These are phyloP conservation scores for Fusarium brachygibbosum DNA, from an alignment of 2,329 filamentous ascomycete species.

Conservation along the genomic window DNA sequence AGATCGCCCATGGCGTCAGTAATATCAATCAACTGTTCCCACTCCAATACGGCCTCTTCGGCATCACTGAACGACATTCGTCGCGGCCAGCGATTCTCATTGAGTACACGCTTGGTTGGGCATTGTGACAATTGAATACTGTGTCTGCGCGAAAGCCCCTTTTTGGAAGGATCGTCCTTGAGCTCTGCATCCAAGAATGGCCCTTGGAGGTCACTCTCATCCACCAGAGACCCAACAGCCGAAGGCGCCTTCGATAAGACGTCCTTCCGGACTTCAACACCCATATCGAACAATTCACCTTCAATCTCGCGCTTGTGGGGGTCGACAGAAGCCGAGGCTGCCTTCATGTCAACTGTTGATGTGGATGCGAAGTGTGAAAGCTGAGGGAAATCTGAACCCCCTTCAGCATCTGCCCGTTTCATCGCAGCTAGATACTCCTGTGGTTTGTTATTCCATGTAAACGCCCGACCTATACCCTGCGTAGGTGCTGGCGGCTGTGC, in stretches of 20 bases:
- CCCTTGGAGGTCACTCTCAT: constrained; percentile 71
- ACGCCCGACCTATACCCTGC: constrained; percentile 62
- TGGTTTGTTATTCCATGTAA: constrained; percentile 75
- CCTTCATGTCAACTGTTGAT: constrained; percentile 47
- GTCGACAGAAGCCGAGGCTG: constrained; percentile 45
- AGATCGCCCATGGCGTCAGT: constrained; percentile 50
- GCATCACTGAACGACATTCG: constrained; percentile 82
- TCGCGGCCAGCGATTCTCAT: constrained; percentile 76
- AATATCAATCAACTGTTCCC: constrained; percentile 68
- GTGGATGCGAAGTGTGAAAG: constrained; percentile 47
- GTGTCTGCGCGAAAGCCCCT: constrained; percentile 72
- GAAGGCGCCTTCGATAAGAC: constrained; percentile 64
- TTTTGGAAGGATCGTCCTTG: constrained; percentile 58
- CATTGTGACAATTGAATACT: constrained; percentile 61
- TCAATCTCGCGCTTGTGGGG: constrained; percentile 45
- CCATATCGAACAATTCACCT: constrained; percentile 48
- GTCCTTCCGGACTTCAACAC: constrained; percentile 60
- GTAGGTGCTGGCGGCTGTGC: constrained; percentile 54
- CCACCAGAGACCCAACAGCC: constrained; percentile 69
- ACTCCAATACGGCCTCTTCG: constrained; percentile 79
- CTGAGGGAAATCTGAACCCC: constrained; percentile 43
- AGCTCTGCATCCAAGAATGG: constrained; percentile 64
- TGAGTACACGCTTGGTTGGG: constrained; percentile 52
- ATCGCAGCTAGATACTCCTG: constrained; percentile 67
- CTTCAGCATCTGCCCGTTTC: constrained; percentile 54